phyloP scores from a whole-genome alignment of 345 rosid genomes.

The Trapa incisa region DNA sequence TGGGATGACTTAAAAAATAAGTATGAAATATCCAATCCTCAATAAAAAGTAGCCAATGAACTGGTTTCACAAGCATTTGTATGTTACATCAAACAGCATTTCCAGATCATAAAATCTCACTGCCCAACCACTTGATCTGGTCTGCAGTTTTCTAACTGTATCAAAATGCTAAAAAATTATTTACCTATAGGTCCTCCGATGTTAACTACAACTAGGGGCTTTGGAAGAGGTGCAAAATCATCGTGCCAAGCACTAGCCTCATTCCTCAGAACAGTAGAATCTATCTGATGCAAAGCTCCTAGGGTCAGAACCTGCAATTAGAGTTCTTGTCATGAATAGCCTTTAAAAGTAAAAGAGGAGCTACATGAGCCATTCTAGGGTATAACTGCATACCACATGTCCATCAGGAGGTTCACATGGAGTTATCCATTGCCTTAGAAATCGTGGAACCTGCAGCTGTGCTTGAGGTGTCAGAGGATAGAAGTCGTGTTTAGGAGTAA shows the following conservation, averaged over 20 bases:
- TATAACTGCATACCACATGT: conserved; percentile 47
- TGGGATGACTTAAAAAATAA: background rate
- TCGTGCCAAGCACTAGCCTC: conserved; percentile 89
- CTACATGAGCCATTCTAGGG: background rate
- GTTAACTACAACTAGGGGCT: conserved; percentile 85
- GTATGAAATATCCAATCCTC: background rate
- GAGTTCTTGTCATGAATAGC: conserved; percentile 5
- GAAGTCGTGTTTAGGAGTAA: conserved; percentile 85
- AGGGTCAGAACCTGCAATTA: conserved; percentile 60
- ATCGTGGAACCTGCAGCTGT: conserved; percentile 62
- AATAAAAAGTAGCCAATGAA: background rate
- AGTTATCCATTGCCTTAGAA: conserved; percentile 70
- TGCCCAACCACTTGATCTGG: background rate
- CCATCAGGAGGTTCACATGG: conserved; percentile 66
- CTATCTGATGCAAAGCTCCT: conserved; percentile 89
- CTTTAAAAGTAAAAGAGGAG: background rate
- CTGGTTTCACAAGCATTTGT: background rate
- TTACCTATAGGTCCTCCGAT: conserved; percentile 85
- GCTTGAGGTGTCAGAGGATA: conserved; percentile 78
- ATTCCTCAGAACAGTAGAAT: conserved; percentile 68
- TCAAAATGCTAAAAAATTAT: conserved; percentile 4
- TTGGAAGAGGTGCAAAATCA: conserved; percentile 78
- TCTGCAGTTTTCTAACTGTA: background rate
- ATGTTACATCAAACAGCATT: background rate
- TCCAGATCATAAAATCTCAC: background rate